Base-by-base conservation (phyloP, 2,329 filamentous ascomycete genomes). In the Aureobasidium vineae region DNA sequence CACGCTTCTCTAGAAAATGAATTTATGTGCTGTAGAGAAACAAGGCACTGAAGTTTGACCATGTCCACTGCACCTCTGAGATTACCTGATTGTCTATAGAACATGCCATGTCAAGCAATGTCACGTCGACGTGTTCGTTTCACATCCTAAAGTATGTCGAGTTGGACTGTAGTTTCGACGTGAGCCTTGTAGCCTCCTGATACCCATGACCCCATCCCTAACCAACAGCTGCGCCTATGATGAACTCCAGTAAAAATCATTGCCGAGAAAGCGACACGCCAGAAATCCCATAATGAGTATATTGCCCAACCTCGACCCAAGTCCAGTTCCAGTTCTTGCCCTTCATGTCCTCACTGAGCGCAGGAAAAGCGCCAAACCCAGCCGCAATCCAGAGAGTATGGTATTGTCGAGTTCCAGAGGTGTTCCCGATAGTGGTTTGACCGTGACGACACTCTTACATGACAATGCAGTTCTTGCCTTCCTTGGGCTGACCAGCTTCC, bases 401-500 rank as follows among this genome's bases (percentile, higher is more conserved):
- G 49, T 52, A 19, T 28, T 36, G 8, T 15, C 53, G 7, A 28
- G 7, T 19, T 15, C 33, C 56, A 38, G 5, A 26, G 21, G 11
- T 43, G 23, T 38, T 7, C 57, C 43, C 11, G n/a, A 6, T 38
- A 19, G 15, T 36, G 11, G n/a, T 61, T 4, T 19, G 15, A 23
- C n/a, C 19, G 57, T n/a, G 13, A 23, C 15, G 57, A 31, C 13
- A 36, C 21, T 49, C 57, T n/a, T 83, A 99, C 95, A 99, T 98
- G 72, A 97, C 77, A 66, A 77, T 73, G 78, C 95, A 98, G 80
- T 96, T 97, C 73, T 89, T 89, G 66, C 88, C 89, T 31, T 91
- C 83, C 8, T 92, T 89, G 79, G 97, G 91, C 73, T 88, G 88
- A 1, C 94, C 93, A 75, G 96, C 96, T 79, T 96, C 90, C 31